phyloP scores from a whole-genome alignment of 2,329 filamentous ascomycete species.

The Alternaria dauci region DNA sequence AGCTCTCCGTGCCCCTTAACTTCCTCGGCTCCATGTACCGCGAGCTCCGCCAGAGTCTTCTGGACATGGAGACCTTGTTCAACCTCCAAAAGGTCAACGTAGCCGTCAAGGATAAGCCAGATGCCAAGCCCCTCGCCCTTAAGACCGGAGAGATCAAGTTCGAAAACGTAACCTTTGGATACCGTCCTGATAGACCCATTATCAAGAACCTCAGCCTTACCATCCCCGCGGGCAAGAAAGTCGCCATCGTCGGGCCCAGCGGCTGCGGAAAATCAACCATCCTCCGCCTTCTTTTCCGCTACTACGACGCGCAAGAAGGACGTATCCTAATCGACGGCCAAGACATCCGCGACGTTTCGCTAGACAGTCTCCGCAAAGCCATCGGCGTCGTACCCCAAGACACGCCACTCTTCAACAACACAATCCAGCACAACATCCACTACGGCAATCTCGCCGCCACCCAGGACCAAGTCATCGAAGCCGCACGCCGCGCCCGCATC shows the following conservation, averaged over 20 bases:
- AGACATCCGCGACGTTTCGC: slow-evolving; percentile 81
- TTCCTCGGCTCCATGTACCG: slow-evolving; percentile 98
- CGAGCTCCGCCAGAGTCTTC: slow-evolving; percentile 88
- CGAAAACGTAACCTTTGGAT: slow-evolving; percentile 94
- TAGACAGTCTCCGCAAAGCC: slow-evolving; percentile 82
- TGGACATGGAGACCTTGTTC: slow-evolving; percentile 99
- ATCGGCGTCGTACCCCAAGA: slow-evolving; percentile 98
- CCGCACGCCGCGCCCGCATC: slow-evolving; percentile 82
- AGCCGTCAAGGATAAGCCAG: slow-evolving; percentile 77
- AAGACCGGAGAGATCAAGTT: slow-evolving; percentile 89
- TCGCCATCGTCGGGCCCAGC: slow-evolving; percentile 92
- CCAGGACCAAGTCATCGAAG: slow-evolving; percentile 75
- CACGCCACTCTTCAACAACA: slow-evolving; percentile 96
- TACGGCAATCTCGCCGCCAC: slow-evolving; percentile 86
- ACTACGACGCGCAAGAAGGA: slow-evolving; percentile 86
- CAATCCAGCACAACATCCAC: slow-evolving; percentile 92
- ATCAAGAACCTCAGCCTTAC: slow-evolving; percentile 83
- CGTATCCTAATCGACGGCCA: slow-evolving; percentile 92
- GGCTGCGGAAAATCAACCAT: slow-evolving; percentile 97
- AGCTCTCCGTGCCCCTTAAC: slow-evolving; percentile 95
- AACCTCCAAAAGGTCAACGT: slow-evolving; percentile 97
- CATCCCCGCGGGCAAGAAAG: slow-evolving; percentile 94
- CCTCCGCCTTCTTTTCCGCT: slow-evolving; percentile 88
- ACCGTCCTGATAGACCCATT: slow-evolving; percentile 86
- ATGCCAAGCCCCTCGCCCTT: slow-evolving; percentile 77